A percentile compares a stretch with the other conserved stretches of the same genome.
Evolutionary conservation across 2,329 filamentous ascomycete genomes (phyloP).

Genomic region (Stemphylium beticola): DNA sequence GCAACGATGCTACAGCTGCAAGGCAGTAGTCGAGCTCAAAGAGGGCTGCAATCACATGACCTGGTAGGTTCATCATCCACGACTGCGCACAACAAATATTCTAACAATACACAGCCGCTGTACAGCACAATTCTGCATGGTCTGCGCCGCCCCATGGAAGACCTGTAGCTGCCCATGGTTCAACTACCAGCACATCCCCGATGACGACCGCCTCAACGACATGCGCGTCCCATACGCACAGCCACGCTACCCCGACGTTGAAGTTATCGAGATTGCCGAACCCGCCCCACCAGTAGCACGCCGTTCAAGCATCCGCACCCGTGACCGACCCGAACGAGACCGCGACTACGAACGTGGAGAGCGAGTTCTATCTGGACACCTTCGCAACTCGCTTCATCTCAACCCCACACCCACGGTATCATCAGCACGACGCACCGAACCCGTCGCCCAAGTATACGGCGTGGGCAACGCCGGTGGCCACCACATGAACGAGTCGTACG

Average conservation of each 20-base stretch:
- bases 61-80: constrained; percentile 63
- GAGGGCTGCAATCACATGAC: constrained; percentile 90
- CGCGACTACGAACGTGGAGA: constrained; percentile 55
- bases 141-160: constrained; percentile 83
- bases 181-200: constrained; percentile 61
- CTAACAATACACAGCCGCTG: constrained; percentile 64
- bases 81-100: constrained; percentile 7
- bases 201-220: constrained; percentile 59
- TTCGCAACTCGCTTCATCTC: constrained; percentile 55
- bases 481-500: constrained; percentile 63
- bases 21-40: constrained; percentile 75
- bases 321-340: constrained; percentile 39
- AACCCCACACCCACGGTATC: constrained; percentile 29
- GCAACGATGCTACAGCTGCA: constrained; percentile 78
- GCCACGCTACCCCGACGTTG: constrained; percentile 31
- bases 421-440: constrained; percentile 43
- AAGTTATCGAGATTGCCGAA: constrained; percentile 40
- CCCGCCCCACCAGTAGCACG: constrained; percentile 33
- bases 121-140: constrained; percentile 84
- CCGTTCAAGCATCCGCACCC: constrained; percentile 34
- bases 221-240: constrained; percentile 42
- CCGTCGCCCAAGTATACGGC: constrained; percentile 56
- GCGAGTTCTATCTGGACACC: constrained; percentile 58
- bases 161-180: constrained; percentile 83
- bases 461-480: constrained; percentile 62